Percentiles rank a stretch among this genome's conserved stretches.
phyloP scores from a whole-genome alignment of 805 yeast species.

The Hanseniaspora pseudoguilliermondii region DNA sequence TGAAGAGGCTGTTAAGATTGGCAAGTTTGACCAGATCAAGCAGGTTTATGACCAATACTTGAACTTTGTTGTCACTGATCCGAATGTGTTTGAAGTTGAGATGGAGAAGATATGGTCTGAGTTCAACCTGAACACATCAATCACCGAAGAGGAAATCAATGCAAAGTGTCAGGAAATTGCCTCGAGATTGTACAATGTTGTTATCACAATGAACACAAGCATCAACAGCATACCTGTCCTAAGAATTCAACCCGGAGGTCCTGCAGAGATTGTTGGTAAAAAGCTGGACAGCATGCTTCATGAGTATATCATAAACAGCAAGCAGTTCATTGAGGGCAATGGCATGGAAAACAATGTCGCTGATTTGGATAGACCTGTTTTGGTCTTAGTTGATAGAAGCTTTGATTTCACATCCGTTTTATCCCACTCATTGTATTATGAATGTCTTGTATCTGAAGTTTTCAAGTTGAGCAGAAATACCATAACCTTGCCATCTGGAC shows the following conservation, averaged over 20 bases:
- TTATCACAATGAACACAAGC: conserved; percentile 38
- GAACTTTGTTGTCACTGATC: conserved; percentile 86
- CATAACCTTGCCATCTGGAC: conserved; percentile 41
- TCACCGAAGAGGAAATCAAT: conserved; percentile 66
- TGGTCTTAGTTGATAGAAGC: conserved; percentile 75
- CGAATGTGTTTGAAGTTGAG: conserved; percentile 74
- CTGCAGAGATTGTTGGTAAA: conserved; percentile 88
- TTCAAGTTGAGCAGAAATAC: conserved; percentile 74
- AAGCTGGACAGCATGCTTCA: conserved; percentile 72
- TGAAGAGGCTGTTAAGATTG: conserved; percentile 58
- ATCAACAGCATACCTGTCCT: conserved; percentile 74
- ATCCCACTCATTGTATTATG: conserved; percentile 95
- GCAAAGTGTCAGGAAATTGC: conserved; percentile 56
- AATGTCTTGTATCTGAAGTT: conserved; percentile 89
- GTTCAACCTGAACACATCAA: conserved; percentile 54
- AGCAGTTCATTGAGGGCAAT: conserved; percentile 19
- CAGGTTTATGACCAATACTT: conserved; percentile 92
- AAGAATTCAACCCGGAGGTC: conserved; percentile 82
- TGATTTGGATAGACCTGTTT: conserved; percentile 51
- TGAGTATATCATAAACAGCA: conserved; percentile 66
- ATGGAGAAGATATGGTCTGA: conserved; percentile 42
- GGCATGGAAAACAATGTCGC: conserved; percentile 15
- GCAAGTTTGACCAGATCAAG: conserved; percentile 57
- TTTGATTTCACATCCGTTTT: conserved; percentile 88
- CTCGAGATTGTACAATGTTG: conserved; percentile 64